Evolutionary conservation across 2,329 filamentous ascomycete species (phyloP).

Genomic region (Samsoniella hepiali): DNA sequence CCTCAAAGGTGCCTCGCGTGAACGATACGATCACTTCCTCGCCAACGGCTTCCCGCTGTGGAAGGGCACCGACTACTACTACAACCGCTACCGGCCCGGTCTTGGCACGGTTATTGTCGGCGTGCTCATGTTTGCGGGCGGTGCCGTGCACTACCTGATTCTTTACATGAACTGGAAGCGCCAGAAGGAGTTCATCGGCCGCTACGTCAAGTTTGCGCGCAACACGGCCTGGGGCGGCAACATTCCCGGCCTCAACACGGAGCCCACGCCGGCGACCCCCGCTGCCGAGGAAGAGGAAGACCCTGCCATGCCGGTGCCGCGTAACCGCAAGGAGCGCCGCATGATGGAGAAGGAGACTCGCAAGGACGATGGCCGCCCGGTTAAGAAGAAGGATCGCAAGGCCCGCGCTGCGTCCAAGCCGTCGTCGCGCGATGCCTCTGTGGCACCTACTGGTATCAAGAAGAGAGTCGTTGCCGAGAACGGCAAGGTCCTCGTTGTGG

Average conservation of each 20-base stretch:
- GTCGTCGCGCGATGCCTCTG: constrained; percentile 44
- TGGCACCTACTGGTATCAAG: constrained; percentile 69
- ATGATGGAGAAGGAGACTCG: constrained; percentile 82
- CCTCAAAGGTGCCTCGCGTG: constrained; percentile 73
- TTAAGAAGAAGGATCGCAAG: constrained; percentile 43
- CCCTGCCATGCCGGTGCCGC: constrained; percentile 50
- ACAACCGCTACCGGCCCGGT: constrained; percentile 87
- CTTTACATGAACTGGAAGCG: constrained; percentile 85
- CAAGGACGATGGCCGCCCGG: constrained; percentile 62
- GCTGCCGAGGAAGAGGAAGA: constrained; percentile 48
- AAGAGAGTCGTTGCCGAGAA: constrained; percentile 92
- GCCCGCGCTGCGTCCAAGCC: constrained; percentile 32
- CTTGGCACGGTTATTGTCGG: constrained; percentile 80
- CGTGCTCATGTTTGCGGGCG: constrained; percentile 77
- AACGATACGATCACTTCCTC: constrained; percentile 93
- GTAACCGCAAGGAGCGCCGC: constrained; percentile 84
- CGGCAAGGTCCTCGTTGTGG: constrained; percentile 90
- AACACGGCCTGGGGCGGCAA: constrained; percentile 88
- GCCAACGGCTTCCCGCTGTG: constrained; percentile 90
- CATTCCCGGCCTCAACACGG: constrained; percentile 63
- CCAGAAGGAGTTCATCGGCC: constrained; percentile 84
- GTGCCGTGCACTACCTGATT: constrained; percentile 80
- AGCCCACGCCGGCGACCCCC: constrained; percentile 39
- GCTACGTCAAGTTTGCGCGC: constrained; percentile 87
- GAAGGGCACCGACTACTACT: constrained; percentile 99